Base-by-base conservation (phyloP, 495 filamentous ascomycete genomes). In the Platismatia glauca region DNA sequence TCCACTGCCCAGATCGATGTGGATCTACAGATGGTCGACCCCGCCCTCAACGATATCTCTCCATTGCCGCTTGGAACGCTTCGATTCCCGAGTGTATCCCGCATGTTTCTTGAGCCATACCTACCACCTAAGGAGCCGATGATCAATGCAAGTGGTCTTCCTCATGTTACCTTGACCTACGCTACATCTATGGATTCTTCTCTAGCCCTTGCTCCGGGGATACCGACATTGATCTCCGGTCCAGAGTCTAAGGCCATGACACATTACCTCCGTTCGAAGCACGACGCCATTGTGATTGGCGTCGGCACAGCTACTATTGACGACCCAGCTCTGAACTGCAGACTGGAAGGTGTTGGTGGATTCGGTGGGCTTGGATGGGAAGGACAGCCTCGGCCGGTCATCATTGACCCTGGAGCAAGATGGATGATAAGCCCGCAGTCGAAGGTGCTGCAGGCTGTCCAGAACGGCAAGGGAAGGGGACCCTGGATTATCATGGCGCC, bases 151-250 rank as follows among this genome's bases (percentile, higher is more conserved):
- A 69, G 73, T 43, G 66, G 66, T 35, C 59, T 64, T 18, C 79
- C 79, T 39, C 78, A 81, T 60, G 78, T 86, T 56, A 97, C 93
- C 1, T 75, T 97, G 41, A 95, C 92, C 39, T 97, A 89, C 71
- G 92, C 93, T 33, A 83, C 84, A n/a, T 95, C 91, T 7, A 86
- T 97, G 70, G 92, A 97, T 72, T 86, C 86, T 13, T 81, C 83
- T 50, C 77, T 97, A 59, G 82, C 90, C 13, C 79, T 93, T 18
- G 77, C 83, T 0, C 88, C 89, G 0, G 90, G 90, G 20, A 78
- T 82, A 63, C 88, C 86, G 65, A 96, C 91, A 3, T 74, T 80
- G 0, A 82, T 96, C 7, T 96, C 92, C 9, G 90, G 91, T 33
- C 83, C 85, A 1, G 78, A 85, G 66, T 86, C 90, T 18, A 96